Conservation (phyloP, 768 basidiomycete species). For the Tylopilus plumbeoviolaceoides region DNA sequence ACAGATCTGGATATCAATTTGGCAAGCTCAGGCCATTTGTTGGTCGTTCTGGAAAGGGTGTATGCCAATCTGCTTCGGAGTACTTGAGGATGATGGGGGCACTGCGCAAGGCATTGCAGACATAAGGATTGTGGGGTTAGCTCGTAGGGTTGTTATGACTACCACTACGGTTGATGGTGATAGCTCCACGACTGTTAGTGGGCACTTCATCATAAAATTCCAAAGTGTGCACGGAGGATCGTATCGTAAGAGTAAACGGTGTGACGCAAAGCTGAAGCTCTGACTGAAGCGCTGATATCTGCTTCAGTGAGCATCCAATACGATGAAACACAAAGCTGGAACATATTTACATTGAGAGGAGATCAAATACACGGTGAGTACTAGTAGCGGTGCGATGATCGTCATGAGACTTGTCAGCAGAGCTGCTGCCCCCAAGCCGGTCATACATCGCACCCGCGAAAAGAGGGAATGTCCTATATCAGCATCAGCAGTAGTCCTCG, state of each 20-base stretch:
- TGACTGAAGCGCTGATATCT: too few relatives aligned
- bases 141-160: background rate
- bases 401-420: slow-evolving; percentile 61
- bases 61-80: slow-evolving; percentile 32
- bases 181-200: background rate
- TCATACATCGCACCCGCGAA: slow-evolving; percentile 51
- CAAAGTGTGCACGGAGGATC: background rate
- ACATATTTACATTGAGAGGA: too few relatives aligned
- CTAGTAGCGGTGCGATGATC: slow-evolving; percentile 56
- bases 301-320: slow-evolving; percentile 32
- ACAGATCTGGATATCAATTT: slow-evolving; percentile 27
- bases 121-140: background rate
- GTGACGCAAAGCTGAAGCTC: too few relatives aligned
- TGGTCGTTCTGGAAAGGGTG: slow-evolving; percentile 40
- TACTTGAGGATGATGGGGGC: slow-evolving; percentile 42
- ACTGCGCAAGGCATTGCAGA: slow-evolving; percentile 22
- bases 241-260: too few relatives aligned
- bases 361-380: slow-evolving; percentile 46
- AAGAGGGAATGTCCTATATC: slow-evolving; percentile 38
- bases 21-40: slow-evolving; percentile 34
- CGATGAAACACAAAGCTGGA: slow-evolving; percentile 45
- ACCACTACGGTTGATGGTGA: background rate
- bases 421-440: slow-evolving; percentile 61
- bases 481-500: too few relatives aligned
- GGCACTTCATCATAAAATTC: background rate